Base-by-base conservation (phyloP, 2,329 filamentous ascomycete species). In the Seiridium unicorne region DNA sequence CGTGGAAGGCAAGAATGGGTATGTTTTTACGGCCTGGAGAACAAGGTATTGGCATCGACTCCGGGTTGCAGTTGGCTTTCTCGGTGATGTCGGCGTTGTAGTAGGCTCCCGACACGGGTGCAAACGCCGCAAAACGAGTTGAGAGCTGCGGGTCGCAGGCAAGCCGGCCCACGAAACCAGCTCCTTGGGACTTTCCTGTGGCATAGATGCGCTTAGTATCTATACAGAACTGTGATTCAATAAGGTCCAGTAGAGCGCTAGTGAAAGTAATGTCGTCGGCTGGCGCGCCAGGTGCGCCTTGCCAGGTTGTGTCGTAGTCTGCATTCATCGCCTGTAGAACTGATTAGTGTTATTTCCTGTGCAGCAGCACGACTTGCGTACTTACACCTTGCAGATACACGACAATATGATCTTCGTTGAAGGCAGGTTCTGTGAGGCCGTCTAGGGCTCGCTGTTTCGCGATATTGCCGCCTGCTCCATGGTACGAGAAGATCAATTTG, bases 1-100 rank as follows among this genome's bases (percentile, higher is more conserved):
- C 79, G 63, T 83, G 80, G 36, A 81, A 75, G 51, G 80, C 79
- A 4, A 83, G 66, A 5, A 83, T 71, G 1, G 79, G 78, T 3
- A 81, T 59, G 5, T 71, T 65, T 0, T 55, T 64, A 54, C 69
- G 68, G 4, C 66, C 69, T 0, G 75, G 72, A 4, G 58, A 67
- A 67, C 76, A 80, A 10, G 63, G 69, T 42, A 68, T 67, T 1
- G 59, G 10, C 10, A 76, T 70, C 38, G 72, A 74, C 18, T 65
- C 44, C 0, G 74, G 70, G 7, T 72, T 60, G 63, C 72, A 75
- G n/a, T 46, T 13, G 35, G 26, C 42, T 13, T 13, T 6, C 8
- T 46, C n/a, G 3, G 18, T 44, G 34, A 40, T 18, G 31, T 46
- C 42, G 10, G n/a, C 36, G 31, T 53, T 51, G 48, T 59, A 59